Base-by-base conservation (phyloP, 306 rosid genomes). In the Acacia crassicarpa region DNA sequence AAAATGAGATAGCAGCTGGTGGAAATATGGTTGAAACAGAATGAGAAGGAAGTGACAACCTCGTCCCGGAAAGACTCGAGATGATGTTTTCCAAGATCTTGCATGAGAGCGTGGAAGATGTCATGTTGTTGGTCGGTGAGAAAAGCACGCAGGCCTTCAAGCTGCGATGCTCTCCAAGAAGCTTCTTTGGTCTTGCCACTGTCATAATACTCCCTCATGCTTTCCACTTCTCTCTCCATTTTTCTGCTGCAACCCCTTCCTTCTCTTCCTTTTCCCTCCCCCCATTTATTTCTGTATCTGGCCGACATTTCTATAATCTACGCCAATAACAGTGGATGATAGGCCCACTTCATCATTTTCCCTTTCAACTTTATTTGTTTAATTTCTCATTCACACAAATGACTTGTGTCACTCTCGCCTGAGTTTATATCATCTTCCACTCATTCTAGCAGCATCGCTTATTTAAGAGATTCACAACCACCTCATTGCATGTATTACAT, bases 41-140 rank as follows among this genome's bases (percentile, higher is more conserved):
- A 22, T 22, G 65, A n/a, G 65, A 58, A 22, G 65, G 65, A n/a
- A n/a, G 32, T 8, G 17, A 5, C 4, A 4, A 90, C 98, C 98
- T 93, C 98, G 15, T 93, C 98, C 84, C 98, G 89, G 6, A 82
- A 93, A 72, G 97, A 88, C 86, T 93, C 98, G 49, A 78, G 40
- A 20, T 74, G 87, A 77, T 90, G 98, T 74, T 93, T 93, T 25
- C 94, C 97, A 72, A 93, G 38, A 68, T 93, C 98, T 25, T 87
- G 90, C 81, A 79, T 82, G 74, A 93, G 92, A 40, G 90, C 97
- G 2, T 51, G 67, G 80, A 85, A 83, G 68, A 93, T 93, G 10
- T 84, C 82, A 48, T 46, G 48, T 40, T 91, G 87, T 23, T 82
- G 85, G 30, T 90, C 87, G 4, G 65, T 4, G 0, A 93, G 38